phyloP scores from a whole-genome alignment of 345 rosid genomes.

The Pelargonium nanum region DNA sequence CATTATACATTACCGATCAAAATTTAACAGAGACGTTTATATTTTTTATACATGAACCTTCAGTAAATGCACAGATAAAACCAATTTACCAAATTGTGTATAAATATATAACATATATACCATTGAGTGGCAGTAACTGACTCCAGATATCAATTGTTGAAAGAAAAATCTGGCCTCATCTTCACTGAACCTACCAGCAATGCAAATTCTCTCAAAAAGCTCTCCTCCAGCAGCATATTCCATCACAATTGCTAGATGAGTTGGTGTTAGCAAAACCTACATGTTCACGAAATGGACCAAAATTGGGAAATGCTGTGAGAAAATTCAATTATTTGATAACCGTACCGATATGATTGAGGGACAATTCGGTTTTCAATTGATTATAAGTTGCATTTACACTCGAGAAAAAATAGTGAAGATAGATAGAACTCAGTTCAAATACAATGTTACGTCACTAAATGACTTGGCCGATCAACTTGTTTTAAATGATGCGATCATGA shows the following conservation, averaged over 20 bases:
- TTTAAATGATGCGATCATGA: too few species aligned
- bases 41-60: not conserved
- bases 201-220: slow-evolving; percentile 71
- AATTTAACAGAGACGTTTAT: not conserved
- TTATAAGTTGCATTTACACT: too few species aligned
- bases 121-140: slow-evolving; percentile 83
- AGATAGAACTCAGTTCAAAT: too few species aligned
- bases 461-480: too few species aligned
- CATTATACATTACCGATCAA: not conserved
- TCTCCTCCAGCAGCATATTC: slow-evolving; percentile 93
- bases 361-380: too few species aligned
- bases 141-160: slow-evolving; percentile 88
- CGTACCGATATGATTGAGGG: too few species aligned
- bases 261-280: slow-evolving; percentile 71
- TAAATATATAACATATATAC: slow-evolving; percentile 19
- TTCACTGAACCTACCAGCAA: slow-evolving; percentile 76
- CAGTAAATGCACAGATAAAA: not conserved
- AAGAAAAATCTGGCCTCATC: slow-evolving; percentile 89
- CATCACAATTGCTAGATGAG: slow-evolving; percentile 85
- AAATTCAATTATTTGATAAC: too few species aligned
- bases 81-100: not conserved
- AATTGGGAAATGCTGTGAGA: too few species aligned
- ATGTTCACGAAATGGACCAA: not conserved
- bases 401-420: too few species aligned
- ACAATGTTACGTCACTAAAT: too few species aligned